phyloP scores from a whole-genome alignment of 306 rosid genomes.

The Vigna angularis region DNA sequence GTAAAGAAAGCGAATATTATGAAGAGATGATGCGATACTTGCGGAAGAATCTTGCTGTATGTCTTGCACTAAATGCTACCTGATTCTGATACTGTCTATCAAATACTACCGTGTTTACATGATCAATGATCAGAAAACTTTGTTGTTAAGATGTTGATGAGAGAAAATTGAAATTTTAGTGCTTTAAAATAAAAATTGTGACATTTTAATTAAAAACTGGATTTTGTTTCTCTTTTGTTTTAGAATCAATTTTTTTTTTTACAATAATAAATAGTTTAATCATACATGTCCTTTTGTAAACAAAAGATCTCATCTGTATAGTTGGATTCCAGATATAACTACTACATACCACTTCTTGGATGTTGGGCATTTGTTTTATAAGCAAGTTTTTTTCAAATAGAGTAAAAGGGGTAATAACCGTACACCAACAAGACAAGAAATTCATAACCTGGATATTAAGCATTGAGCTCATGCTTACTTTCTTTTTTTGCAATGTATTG shows the following conservation, averaged over 20 bases:
- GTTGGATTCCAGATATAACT: conserved; percentile 1
- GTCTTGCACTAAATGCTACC: conserved; percentile 45
- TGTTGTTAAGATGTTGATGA: background rate
- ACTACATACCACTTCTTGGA: conserved; percentile 7
- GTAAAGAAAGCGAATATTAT: conserved; percentile 92
- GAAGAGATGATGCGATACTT: conserved; percentile 96
- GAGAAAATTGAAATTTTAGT: conserved; percentile 11
- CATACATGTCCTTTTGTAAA: background rate
- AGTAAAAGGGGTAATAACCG: background rate
- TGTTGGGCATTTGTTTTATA: conserved; percentile 7
- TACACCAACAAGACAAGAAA: background rate
- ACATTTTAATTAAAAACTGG: conserved; percentile 6
- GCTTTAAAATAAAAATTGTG: background rate
- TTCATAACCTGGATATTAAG: conserved; percentile 4
- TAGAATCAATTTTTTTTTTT: conserved; percentile 3
- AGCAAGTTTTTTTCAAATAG: background rate
- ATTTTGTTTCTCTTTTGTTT: conserved; percentile 22
- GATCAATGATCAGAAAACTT: conserved; percentile 27
- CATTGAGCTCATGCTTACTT: conserved; percentile 23
- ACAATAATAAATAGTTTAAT: conserved; percentile 6
- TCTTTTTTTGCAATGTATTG: conserved; percentile 27
- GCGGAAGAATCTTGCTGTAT: conserved; percentile 87
- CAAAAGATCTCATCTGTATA: conserved; percentile 8
- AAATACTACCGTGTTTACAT: conserved; percentile 30
- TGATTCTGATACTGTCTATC: conserved; percentile 32